These are phyloP conservation scores for Dryas octopetala DNA, from an alignment of 306 rosid genomes.

Conservation along the genomic window DNA sequence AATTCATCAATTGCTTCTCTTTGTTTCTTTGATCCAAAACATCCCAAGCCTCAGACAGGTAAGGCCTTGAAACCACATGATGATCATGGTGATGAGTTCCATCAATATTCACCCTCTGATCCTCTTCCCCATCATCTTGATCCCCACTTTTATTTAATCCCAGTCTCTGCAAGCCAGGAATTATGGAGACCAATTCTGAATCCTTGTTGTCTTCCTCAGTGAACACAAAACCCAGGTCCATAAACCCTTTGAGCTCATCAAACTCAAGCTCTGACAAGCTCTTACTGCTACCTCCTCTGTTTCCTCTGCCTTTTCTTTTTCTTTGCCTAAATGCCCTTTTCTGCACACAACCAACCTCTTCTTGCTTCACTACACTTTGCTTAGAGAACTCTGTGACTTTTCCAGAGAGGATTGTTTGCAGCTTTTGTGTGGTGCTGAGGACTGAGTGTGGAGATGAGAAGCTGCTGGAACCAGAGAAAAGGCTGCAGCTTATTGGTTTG, in stretches of 20 bases:
- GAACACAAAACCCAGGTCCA: conserved; percentile 90
- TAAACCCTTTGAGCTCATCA: conserved; percentile 75
- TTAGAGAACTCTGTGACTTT: conserved; percentile 32
- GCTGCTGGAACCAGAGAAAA: conserved; percentile 17
- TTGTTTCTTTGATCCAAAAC: conserved; percentile 38
- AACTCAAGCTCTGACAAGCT: conserved; percentile 74
- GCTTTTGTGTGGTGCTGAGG: conserved; percentile 28
- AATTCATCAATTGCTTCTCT: conserved; percentile 35
- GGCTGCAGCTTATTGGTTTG: conserved; percentile 10
- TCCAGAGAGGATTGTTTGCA: conserved; percentile 49
- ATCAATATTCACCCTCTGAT: conserved; percentile 27
- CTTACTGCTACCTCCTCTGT: conserved; percentile 21
- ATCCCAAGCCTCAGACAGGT: conserved; percentile 83
- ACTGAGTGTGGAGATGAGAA: conserved; percentile 41
- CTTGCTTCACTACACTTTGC: neutral
- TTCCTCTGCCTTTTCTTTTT: conserved; percentile 12
- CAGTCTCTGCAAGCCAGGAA: conserved; percentile 70
- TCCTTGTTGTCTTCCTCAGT: conserved; percentile 59
- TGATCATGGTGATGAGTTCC: neutral
- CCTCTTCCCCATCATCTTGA: conserved; percentile 1
- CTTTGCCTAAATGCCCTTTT: conserved; percentile 10
- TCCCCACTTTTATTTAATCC: conserved; percentile 27
- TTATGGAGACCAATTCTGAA: conserved; percentile 53
- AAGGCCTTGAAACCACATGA: conserved; percentile 49
- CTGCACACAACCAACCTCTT: conserved; percentile 3